Conservation (phyloP, 1,284 basidiomycete species). For the Athelia sp. region DNA sequence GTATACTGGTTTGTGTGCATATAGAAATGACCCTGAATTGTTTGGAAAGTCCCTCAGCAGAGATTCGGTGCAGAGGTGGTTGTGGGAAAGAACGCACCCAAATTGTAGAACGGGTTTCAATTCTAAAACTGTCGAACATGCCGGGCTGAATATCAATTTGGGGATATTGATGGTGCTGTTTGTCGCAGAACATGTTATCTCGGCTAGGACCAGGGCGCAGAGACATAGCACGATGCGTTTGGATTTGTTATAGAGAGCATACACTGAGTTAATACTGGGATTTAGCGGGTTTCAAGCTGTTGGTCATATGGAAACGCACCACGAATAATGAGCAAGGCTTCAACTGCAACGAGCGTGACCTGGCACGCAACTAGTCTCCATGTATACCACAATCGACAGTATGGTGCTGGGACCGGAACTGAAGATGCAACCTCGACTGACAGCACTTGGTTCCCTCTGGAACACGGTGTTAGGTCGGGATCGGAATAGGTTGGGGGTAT, state of each 20-base stretch:
- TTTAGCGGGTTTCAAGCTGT: background rate
- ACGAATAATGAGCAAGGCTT: background rate
- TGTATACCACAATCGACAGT: background rate
- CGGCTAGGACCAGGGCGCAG: background rate
- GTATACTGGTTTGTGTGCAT: background rate
- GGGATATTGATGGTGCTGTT: conserved; percentile 1
- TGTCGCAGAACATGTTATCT: background rate
- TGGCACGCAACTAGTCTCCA: background rate
- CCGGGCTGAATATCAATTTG: background rate
- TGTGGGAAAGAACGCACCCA: background rate
- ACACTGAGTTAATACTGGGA: background rate
- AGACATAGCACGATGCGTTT: background rate
- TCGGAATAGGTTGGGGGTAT: no score
- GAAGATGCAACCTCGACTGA: background rate
- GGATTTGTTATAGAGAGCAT: background rate
- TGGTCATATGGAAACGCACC: no score
- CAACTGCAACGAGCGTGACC: background rate
- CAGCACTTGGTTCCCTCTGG: background rate
- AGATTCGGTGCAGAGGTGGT: no score
- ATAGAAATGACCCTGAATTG: background rate
- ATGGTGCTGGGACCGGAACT: background rate
- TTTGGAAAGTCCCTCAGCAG: no score
- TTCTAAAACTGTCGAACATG: background rate
- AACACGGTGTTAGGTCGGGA: no score
- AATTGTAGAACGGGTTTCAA: background rate